Conservation (phyloP, 176 grass and related monocot species). For the Dactylis glomerata region DNA sequence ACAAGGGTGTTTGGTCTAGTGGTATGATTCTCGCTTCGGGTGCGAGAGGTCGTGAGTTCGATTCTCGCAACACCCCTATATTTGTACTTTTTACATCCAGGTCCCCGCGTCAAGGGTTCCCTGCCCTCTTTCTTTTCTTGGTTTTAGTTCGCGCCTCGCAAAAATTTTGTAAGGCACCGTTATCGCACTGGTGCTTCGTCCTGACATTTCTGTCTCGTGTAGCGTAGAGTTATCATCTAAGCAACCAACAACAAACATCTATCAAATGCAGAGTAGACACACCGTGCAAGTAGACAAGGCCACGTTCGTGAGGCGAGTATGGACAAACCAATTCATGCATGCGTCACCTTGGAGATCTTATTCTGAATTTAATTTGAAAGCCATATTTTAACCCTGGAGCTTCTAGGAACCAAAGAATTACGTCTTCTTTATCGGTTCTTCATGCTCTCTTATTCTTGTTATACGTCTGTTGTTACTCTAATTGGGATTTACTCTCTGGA, state of each 20-base stretch:
- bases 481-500: no score
- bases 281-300: not conserved
- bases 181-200: not conserved
- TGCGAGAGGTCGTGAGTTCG: conserved; percentile 91
- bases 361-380: not conserved
- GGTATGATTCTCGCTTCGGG: conserved; percentile 99
- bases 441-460: no score
- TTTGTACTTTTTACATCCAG: not conserved
- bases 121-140: not conserved
- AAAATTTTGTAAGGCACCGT: not conserved
- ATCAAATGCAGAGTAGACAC: not conserved
- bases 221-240: no score
- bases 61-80: conserved; percentile 82
- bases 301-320: not conserved
- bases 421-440: no score
- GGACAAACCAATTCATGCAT: not conserved
- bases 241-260: not conserved
- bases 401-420: no score
- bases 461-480: no score
- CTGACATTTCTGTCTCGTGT: not conserved
- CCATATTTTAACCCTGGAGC: no score
- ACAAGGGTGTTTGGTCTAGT: conserved; percentile 84
- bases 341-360: not conserved
- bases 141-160: not conserved
- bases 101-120: not conserved